These are phyloP conservation scores for Metschnikowia gelsemii DNA, from an alignment of 805 yeast species.

Conservation along the genomic window DNA sequence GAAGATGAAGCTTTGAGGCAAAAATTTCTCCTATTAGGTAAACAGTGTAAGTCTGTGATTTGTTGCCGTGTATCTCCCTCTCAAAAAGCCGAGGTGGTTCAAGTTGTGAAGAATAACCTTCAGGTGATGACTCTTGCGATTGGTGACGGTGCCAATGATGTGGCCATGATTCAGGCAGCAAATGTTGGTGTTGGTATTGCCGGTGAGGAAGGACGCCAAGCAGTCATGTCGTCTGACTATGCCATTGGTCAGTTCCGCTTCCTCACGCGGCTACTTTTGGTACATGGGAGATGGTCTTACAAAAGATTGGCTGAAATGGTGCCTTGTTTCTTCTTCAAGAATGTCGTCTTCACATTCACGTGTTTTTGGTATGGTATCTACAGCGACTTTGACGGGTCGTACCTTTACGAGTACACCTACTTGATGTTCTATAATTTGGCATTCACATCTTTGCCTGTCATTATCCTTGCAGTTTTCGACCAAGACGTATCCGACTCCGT, in stretches of 20 bases:
- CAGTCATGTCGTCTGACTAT: constrained; percentile 85
- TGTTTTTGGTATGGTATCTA: constrained; percentile 79
- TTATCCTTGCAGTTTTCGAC: constrained; percentile 74
- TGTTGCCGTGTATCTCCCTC: constrained; percentile 90
- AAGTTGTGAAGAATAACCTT: constrained; percentile 67
- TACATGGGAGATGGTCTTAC: constrained; percentile 87
- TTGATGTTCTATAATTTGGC: constrained; percentile 82
- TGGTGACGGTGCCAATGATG: constrained; percentile 90
- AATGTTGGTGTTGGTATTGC: constrained; percentile 88
- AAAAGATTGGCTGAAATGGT: constrained; percentile 81
- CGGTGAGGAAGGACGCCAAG: constrained; percentile 90
- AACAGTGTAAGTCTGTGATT: constrained; percentile 76
- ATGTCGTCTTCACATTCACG: constrained; percentile 70
- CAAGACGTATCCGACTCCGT: constrained; percentile 75
- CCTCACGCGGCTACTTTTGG: constrained; percentile 61
- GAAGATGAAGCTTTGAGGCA: constrained; percentile 34
- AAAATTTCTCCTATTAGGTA: constrained; percentile 69
- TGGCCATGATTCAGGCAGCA: constrained; percentile 88
- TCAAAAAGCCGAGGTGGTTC: constrained; percentile 82
- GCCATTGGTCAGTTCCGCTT: constrained; percentile 83
- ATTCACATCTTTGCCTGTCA: constrained; percentile 78
- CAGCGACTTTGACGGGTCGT: constrained; percentile 75
- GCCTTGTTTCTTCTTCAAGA: constrained; percentile 77
- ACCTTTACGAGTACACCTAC: constrained; percentile 74
- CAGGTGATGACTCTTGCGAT: constrained; percentile 84